phyloP scores from a whole-genome alignment of 192 early-diverging fungal genomes.

The Thoreauomyces humboldtii region DNA sequence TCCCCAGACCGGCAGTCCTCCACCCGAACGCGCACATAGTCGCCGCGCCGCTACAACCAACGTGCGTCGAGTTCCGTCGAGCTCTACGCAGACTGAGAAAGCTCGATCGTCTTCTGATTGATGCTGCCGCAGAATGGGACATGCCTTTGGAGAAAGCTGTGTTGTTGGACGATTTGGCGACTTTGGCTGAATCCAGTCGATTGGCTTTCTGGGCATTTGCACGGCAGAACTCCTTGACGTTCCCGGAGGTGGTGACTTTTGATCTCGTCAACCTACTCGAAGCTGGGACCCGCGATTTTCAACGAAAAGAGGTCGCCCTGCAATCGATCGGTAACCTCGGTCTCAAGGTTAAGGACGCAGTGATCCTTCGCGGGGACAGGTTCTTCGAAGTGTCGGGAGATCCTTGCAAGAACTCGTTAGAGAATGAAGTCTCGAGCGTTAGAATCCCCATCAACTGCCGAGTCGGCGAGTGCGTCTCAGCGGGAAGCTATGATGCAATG shows the following conservation, averaged over 20 bases:
- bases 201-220: background rate
- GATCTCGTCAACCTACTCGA: background rate
- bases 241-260: too few relatives aligned
- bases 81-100: background rate
- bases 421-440: background rate
- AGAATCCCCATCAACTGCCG: background rate
- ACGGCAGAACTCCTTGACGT: background rate
- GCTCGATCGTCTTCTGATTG: background rate
- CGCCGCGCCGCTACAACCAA: background rate
- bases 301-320: background rate
- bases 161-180: background rate
- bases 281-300: background rate
- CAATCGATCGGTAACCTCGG: background rate
- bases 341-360: background rate
- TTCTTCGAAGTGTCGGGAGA: background rate
- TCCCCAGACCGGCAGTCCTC: too few relatives aligned
- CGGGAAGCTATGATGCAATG: background rate
- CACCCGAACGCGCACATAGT: too few relatives aligned
- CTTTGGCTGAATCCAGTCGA: background rate
- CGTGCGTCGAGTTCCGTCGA: background rate
- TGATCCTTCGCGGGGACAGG: background rate
- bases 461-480: background rate
- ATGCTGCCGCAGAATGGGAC: background rate
- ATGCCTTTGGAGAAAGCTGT: background rate
- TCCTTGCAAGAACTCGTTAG: background rate